Evolutionary conservation across 2,329 filamentous ascomycete species (phyloP).

Genomic region (Nemania sp.): DNA sequence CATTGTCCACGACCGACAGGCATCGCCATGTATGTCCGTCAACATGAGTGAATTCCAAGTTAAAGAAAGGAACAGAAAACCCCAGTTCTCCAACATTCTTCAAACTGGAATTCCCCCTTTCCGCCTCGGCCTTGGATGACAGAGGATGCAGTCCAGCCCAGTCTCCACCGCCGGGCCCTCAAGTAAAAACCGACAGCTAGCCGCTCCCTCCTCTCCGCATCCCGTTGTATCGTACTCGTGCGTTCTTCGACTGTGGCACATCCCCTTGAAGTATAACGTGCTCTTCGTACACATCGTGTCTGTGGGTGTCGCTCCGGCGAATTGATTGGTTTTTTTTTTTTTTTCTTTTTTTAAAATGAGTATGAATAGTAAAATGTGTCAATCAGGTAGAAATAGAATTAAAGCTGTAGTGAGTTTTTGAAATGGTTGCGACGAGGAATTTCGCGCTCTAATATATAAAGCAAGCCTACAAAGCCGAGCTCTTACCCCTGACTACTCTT

Average conservation of each 20-base stretch:
- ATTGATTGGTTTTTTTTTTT: too few species aligned
- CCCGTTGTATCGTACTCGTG: constrained; percentile 12
- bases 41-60: not conserved
- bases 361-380: too few species aligned
- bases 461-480: not conserved
- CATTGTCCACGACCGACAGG: not conserved
- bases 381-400: not conserved
- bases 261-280: constrained; percentile 16
- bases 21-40: not conserved
- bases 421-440: not conserved
- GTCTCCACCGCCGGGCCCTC: constrained; percentile 14
- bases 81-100: not conserved
- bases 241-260: constrained; percentile 15
- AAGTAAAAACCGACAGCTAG: not conserved
- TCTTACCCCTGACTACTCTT: not conserved
- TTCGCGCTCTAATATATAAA: not conserved
- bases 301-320: not conserved
- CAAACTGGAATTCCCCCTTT: not conserved
- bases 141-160: constrained; percentile 10
- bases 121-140: constrained; percentile 5
- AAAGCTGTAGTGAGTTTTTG: not conserved
- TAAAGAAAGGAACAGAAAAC: too few species aligned
- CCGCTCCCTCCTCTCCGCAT: not conserved
- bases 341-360: too few species aligned
- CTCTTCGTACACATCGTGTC: constrained; percentile 13